phyloP scores from a whole-genome alignment of 2,329 filamentous ascomycete genomes.

The Decorospora gaudefroyi region DNA sequence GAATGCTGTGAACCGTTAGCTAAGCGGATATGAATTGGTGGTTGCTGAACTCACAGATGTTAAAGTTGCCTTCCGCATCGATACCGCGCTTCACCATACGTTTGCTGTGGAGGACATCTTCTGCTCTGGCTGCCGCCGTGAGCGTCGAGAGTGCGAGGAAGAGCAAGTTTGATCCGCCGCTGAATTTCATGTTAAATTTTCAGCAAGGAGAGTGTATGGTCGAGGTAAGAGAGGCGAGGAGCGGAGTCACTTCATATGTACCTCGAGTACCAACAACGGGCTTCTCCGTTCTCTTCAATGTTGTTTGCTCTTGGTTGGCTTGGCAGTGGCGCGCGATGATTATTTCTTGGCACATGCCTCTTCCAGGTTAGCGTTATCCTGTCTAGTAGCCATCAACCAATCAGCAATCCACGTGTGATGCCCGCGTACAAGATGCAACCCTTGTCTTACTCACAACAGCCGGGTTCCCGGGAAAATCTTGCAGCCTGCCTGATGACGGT shows the following conservation, averaged over 20 bases:
- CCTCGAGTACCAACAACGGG: slow-evolving; percentile 8
- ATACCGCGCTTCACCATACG: slow-evolving; percentile 40
- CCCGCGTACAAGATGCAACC: slow-evolving; percentile 14
- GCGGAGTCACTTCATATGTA: slow-evolving; percentile 22
- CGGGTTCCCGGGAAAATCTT: slow-evolving; percentile 2
- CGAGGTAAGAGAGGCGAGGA: slow-evolving; percentile 4
- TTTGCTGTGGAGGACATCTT: slow-evolving; percentile 40
- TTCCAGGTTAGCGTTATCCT: slow-evolving; percentile 14
- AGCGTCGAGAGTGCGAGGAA: slow-evolving; percentile 32
- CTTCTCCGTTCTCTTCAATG: slow-evolving; percentile 11
- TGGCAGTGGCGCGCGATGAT: slow-evolving; percentile 29
- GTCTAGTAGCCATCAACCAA: slow-evolving; percentile 36
- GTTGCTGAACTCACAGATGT: slow-evolving; percentile 35
- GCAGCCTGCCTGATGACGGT: no score
- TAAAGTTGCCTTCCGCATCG: slow-evolving; percentile 42
- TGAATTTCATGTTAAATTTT: slow-evolving; percentile 31
- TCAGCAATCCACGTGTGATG: slow-evolving; percentile 35
- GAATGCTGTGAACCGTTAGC: slow-evolving; percentile 52
- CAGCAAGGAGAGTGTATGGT: neutral
- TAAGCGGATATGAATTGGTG: neutral
- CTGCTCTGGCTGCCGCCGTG: slow-evolving; percentile 21
- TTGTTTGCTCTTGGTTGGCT: slow-evolving; percentile 8
- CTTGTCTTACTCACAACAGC: no score
- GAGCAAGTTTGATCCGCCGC: slow-evolving; percentile 14
- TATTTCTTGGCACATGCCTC: slow-evolving; percentile 38